These are phyloP conservation scores for Endogone sp. DNA, from an alignment of 192 early-diverging fungal genomes.

Conservation along the genomic window DNA sequence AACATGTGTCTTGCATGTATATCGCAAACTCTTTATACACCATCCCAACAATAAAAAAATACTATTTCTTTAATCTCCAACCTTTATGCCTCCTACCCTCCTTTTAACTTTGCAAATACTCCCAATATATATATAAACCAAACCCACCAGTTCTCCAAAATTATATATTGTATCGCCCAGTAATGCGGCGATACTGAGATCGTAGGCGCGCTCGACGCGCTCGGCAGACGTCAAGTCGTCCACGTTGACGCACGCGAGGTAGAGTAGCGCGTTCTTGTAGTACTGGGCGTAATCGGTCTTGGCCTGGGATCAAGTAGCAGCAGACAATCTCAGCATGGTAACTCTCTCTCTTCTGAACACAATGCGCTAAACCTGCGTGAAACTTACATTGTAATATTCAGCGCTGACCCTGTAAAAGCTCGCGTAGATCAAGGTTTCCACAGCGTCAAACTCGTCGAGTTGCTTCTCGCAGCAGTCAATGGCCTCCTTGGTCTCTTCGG, in stretches of 20 bases:
- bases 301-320: conserved; percentile 45
- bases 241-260: conserved; percentile 86
- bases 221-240: conserved; percentile 75
- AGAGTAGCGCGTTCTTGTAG: conserved; percentile 93
- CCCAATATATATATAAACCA: neutral
- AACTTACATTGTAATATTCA: conserved; percentile 90
- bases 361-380: neutral
- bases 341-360: neutral
- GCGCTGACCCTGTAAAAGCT: conserved; percentile 94
- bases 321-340: neutral
- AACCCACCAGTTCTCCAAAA: conserved; percentile 93
- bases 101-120: neutral
- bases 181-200: conserved; percentile 85
- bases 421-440: conserved; percentile 88
- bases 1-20: too few species aligned
- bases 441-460: conserved; percentile 66
- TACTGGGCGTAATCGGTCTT: conserved; percentile 90
- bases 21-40: too few species aligned
- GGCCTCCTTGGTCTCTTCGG: conserved; percentile 77
- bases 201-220: conserved; percentile 86
- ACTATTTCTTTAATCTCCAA: too few species aligned
- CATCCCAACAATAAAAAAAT: too few species aligned
- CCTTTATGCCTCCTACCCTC: too few species aligned
- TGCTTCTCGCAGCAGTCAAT: conserved; percentile 87
- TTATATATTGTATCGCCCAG: conserved; percentile 97